Conservation (phyloP, 371 early-diverging fungal species). For the Actinomortierella ambigua region DNA sequence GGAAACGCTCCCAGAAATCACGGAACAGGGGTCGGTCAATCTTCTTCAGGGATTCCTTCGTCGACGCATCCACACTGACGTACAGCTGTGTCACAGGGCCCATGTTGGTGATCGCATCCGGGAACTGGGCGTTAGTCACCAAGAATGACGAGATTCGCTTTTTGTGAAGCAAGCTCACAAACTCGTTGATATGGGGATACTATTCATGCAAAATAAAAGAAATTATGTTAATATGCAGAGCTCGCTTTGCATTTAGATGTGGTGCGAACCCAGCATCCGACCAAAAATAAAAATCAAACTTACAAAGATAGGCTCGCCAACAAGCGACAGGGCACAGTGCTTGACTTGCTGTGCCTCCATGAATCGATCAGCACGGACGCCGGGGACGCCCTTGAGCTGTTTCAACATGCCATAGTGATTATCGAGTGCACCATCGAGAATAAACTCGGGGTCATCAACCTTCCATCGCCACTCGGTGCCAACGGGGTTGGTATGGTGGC, state of each 20-base stretch:
- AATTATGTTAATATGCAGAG: no score
- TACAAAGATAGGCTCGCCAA: slow-evolving; percentile 82
- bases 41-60: slow-evolving; percentile 78
- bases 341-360: slow-evolving; percentile 72
- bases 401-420: slow-evolving; percentile 84
- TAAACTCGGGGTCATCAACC: slow-evolving; percentile 73
- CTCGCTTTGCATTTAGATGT: no score
- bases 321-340: slow-evolving; percentile 77
- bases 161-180: slow-evolving; percentile 71
- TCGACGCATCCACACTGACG: slow-evolving; percentile 81
- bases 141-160: slow-evolving; percentile 77
- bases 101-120: slow-evolving; percentile 69
- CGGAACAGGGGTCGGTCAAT: slow-evolving; percentile 82
- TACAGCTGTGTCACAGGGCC: slow-evolving; percentile 82
- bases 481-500: slow-evolving; percentile 84
- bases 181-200: slow-evolving; percentile 87
- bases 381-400: slow-evolving; percentile 80
- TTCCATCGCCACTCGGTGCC: slow-evolving; percentile 83
- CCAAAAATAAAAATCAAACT: slow-evolving; percentile 9
- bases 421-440: slow-evolving; percentile 76
- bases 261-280: no score
- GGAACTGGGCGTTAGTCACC: slow-evolving; percentile 87
- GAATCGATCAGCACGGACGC: slow-evolving; percentile 76
- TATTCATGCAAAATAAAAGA: slow-evolving; percentile 6
- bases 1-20: slow-evolving; percentile 86